phyloP scores from a whole-genome alignment of 2,329 filamentous ascomycete species.

The Aspergillus sp. region DNA sequence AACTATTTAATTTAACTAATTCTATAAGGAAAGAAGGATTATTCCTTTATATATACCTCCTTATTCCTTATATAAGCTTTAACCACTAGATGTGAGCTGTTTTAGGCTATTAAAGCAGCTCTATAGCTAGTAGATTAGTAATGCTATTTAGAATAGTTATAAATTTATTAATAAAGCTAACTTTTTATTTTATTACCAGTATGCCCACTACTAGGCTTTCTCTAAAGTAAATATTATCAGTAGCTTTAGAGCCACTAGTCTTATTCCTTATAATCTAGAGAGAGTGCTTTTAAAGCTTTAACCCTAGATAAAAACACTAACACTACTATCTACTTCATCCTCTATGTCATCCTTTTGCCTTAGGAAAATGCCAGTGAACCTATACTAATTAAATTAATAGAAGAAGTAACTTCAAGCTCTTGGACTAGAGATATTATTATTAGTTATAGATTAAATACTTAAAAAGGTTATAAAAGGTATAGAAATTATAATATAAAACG shows the following conservation, averaged over 20 bases:
- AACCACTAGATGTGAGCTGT: background rate
- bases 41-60: too few relatives aligned
- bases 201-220: background rate
- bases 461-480: too few relatives aligned
- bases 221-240: background rate
- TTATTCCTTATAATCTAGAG: background rate
- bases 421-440: too few relatives aligned
- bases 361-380: too few relatives aligned
- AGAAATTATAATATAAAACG: too few relatives aligned
- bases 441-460: too few relatives aligned
- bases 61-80: too few relatives aligned
- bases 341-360: too few relatives aligned
- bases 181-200: background rate
- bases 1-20: slow-evolving; percentile 6
- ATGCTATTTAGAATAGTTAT: background rate
- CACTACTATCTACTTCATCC: too few relatives aligned
- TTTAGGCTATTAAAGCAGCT: background rate
- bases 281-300: background rate
- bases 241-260: background rate
- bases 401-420: too few relatives aligned
- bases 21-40: too few relatives aligned
- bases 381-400: too few relatives aligned
- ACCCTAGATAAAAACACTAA: background rate
- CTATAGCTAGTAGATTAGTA: background rate
- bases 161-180: background rate